Percentiles rank a stretch among this genome's conserved stretches.
These are phyloP conservation scores for Monosporascus sp. DNA, from an alignment of 2,329 filamentous ascomycete genomes.

Conservation along the genomic window DNA sequence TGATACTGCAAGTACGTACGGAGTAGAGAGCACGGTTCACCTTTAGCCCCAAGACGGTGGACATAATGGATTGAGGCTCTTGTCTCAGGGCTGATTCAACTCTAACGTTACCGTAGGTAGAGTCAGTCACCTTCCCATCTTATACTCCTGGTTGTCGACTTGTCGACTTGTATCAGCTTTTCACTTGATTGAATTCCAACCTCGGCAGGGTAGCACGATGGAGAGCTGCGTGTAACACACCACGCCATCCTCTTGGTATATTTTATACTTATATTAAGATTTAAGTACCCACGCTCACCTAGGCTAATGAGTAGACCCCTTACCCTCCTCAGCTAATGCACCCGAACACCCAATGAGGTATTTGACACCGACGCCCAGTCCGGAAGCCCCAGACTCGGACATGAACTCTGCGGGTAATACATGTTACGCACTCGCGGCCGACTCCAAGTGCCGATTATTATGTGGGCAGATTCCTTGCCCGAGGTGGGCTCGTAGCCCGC, in stretches of 20 bases:
- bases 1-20: background rate
- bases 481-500: background rate
- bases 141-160: no score
- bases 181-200: no score
- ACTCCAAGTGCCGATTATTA: background rate
- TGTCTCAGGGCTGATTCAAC: background rate
- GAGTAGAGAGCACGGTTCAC: background rate
- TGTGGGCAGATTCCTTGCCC: background rate
- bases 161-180: no score
- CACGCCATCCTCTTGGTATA: background rate
- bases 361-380: background rate
- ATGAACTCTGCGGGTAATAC: background rate
- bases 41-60: background rate
- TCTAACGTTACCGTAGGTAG: no score
- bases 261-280: no score
- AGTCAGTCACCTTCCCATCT: no score
- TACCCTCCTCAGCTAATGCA: background rate
- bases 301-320: no score
- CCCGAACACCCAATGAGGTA: background rate
- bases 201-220: no score
- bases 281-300: background rate
- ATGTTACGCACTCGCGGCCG: background rate
- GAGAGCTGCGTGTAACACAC: no score
- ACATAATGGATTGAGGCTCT: background rate
- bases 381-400: background rate